These are phyloP conservation scores for Podospora bellae-mahoneyi DNA, from an alignment of 495 filamentous ascomycete species.

Conservation along the genomic window DNA sequence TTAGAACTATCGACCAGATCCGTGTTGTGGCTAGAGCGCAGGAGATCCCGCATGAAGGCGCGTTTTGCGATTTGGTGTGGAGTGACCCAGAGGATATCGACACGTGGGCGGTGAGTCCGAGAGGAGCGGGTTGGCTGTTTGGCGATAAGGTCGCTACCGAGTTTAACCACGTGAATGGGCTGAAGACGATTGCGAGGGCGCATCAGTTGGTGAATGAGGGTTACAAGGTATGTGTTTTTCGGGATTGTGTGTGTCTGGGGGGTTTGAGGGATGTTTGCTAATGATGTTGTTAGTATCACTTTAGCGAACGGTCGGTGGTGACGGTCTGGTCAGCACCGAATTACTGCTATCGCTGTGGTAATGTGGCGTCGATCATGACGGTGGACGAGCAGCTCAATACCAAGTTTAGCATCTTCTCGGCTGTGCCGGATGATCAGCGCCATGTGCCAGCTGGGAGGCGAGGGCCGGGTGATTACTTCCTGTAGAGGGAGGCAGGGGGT, in stretches of 20 bases:
- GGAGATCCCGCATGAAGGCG: slow-evolving; percentile 96
- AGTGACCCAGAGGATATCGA: slow-evolving; percentile 97
- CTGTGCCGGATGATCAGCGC: slow-evolving; percentile 87
- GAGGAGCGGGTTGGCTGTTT: slow-evolving; percentile 96
- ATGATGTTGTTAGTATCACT: slow-evolving; percentile 66
- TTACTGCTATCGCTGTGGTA: slow-evolving; percentile 98
- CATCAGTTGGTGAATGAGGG: slow-evolving; percentile 98
- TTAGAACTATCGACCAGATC: slow-evolving; percentile 91
- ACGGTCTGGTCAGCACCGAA: slow-evolving; percentile 99
- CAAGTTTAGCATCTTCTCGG: slow-evolving; percentile 90
- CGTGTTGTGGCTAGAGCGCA: slow-evolving; percentile 96
- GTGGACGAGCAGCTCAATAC: slow-evolving; percentile 79
- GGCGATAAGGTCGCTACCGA: slow-evolving; percentile 97
- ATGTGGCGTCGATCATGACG: slow-evolving; percentile 95
- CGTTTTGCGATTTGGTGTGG: slow-evolving; percentile 98
- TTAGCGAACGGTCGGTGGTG: slow-evolving; percentile 92
- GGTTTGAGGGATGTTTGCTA: neutral
- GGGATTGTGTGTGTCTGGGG: neutral
- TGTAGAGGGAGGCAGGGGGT: slow-evolving; percentile 46
- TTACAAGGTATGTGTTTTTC: slow-evolving; percentile 65
- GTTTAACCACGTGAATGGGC: slow-evolving; percentile 96
- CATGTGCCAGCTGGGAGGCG: slow-evolving; percentile 79
- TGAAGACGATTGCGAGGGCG: slow-evolving; percentile 90
- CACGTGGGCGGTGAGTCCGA: slow-evolving; percentile 92
- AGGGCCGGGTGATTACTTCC: slow-evolving; percentile 88